Conservation (phyloP, 2,329 filamentous ascomycete genomes). For the Stagonosporopsis chrysanthemi region DNA sequence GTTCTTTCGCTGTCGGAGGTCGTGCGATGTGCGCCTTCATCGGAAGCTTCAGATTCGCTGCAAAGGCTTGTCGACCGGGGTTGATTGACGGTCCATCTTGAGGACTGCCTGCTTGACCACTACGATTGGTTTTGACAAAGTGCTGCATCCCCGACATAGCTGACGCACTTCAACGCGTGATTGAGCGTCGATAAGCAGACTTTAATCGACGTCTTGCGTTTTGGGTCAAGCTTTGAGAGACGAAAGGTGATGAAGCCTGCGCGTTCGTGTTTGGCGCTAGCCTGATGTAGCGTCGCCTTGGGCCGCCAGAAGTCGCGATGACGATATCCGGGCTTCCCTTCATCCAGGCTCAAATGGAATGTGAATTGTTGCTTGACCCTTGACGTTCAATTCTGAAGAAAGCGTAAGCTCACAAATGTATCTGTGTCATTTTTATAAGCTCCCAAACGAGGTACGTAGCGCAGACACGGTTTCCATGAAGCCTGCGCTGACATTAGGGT, state of each 20-base stretch:
- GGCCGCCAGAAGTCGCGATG: slow-evolving; percentile 28
- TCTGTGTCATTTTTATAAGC: slow-evolving; percentile 43
- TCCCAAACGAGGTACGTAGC: slow-evolving; percentile 48
- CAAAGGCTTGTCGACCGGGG: slow-evolving; percentile 25
- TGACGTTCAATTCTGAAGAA: not conserved
- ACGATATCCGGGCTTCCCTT: slow-evolving; percentile 38
- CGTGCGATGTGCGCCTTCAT: slow-evolving; percentile 22
- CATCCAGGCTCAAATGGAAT: slow-evolving; percentile 13
- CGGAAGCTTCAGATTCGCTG: slow-evolving; percentile 33
- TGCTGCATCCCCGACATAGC: slow-evolving; percentile 23
- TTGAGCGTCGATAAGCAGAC: not conserved
- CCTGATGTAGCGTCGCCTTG: slow-evolving; percentile 11
- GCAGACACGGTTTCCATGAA: not conserved
- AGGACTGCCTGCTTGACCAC: slow-evolving; percentile 10
- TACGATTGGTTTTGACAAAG: slow-evolving; percentile 27
- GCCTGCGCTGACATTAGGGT: slow-evolving; percentile 24
- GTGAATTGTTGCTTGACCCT: too few relatives aligned
- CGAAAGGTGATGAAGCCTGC: slow-evolving; percentile 29
- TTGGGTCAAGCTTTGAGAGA: slow-evolving; percentile 17
- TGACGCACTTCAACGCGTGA: not conserved
- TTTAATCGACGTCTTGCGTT: slow-evolving; percentile 6
- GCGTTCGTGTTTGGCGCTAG: slow-evolving; percentile 33
- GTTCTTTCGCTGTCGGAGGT: slow-evolving; percentile 15
- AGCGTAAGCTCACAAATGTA: slow-evolving; percentile 24
- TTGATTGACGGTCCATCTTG: slow-evolving; percentile 13